Percentiles rank a stretch among this genome's conserved stretches.
Conservation (phyloP, 441 rosid genomes). For the Croton laevigatus region DNA sequence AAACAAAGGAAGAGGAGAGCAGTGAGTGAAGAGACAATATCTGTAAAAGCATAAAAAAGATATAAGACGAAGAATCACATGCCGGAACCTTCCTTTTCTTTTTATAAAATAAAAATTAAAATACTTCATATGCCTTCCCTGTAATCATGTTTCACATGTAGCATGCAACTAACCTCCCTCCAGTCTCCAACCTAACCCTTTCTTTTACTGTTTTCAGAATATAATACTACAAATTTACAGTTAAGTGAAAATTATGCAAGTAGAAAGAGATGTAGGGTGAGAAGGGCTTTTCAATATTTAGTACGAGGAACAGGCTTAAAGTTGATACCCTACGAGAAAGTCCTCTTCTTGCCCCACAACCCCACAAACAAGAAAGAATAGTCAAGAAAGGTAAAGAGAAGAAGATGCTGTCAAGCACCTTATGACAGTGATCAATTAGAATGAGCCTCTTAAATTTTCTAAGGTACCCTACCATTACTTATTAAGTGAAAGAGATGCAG, state of each 20-base stretch:
- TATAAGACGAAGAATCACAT: slow-evolving; percentile 29
- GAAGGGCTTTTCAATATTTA: neutral
- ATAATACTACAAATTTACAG: too few species aligned
- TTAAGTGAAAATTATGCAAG: too few species aligned
- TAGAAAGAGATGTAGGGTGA: slow-evolving; percentile 13
- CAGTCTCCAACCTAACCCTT: slow-evolving; percentile 6
- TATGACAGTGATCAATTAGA: slow-evolving; percentile 2
- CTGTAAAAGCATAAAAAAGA: slow-evolving; percentile 25
- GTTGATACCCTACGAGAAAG: neutral
- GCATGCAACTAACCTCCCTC: slow-evolving; percentile 19
- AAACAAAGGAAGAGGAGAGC: neutral
- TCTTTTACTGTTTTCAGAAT: too few species aligned
- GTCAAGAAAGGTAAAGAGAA: slow-evolving; percentile 4
- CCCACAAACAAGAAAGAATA: slow-evolving; percentile 11
- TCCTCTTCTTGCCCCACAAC: neutral
- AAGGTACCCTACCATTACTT: neutral
- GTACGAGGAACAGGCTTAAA: neutral
- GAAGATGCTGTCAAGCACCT: slow-evolving; percentile 23
- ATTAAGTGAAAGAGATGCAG: slow-evolving; percentile 24
- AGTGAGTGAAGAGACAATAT: slow-evolving; percentile 13
- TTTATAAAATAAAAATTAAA: too few species aligned
- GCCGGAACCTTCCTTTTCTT: neutral
- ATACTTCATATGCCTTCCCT: too few species aligned
- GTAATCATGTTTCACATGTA: too few species aligned
- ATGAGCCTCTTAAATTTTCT: neutral